Evolutionary conservation across 345 rosid species (phyloP).

Genomic region (Leavenworthia alabamica): DNA sequence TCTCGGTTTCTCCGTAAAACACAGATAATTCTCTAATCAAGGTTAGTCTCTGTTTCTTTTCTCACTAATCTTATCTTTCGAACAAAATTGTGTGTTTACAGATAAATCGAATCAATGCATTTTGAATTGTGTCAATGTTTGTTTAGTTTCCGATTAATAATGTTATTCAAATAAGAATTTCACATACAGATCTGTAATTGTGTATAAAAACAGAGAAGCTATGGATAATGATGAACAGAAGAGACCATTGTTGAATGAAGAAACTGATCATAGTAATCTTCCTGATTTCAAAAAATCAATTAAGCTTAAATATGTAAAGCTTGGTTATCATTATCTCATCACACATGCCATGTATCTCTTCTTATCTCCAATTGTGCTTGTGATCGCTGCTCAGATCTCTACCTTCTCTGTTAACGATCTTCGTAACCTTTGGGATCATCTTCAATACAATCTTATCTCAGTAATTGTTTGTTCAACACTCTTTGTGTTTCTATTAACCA

Average conservation of each 20-base stretch:
- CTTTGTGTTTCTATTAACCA: conserved; percentile 37
- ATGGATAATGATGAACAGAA: conserved; percentile 36
- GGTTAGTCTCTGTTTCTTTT: conserved; percentile 18
- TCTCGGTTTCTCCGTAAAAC: conserved; percentile 30
- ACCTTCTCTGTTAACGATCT: conserved; percentile 37
- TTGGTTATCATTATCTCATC: conserved; percentile 61
- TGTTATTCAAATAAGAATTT: not conserved
- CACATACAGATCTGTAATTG: not conserved
- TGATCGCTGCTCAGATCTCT: conserved; percentile 38
- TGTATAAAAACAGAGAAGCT: not conserved
- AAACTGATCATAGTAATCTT: conserved; percentile 34
- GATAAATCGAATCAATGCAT: conserved; percentile 1
- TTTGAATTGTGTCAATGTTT: not conserved
- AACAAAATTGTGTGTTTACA: not conserved
- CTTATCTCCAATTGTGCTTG: conserved; percentile 44
- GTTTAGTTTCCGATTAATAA: not conserved
- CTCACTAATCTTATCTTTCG: not conserved
- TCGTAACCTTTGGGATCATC: conserved; percentile 41
- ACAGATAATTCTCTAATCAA: conserved; percentile 8
- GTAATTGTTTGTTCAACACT: conserved; percentile 41
- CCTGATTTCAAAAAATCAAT: conserved; percentile 63
- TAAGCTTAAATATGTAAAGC: conserved; percentile 63
- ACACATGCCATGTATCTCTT: conserved; percentile 59
- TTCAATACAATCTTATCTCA: conserved; percentile 42
- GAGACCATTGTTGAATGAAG: conserved; percentile 30